Evolutionary conservation across 2,329 filamentous ascomycete species (phyloP).

Genomic region (Apiospora koreana): DNA sequence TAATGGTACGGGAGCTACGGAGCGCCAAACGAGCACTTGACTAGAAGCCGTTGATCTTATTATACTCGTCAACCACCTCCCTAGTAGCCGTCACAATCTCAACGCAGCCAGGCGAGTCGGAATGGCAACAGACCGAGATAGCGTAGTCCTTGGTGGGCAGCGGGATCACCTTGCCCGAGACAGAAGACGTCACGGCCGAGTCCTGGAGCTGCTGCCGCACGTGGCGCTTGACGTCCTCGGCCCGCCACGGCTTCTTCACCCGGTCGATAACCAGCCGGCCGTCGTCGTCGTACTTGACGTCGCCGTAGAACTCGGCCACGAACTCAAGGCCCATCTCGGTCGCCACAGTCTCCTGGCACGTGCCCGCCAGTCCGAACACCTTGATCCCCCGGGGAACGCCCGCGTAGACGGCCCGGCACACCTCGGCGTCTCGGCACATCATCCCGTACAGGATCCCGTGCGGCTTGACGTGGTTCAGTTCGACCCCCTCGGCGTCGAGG

Average conservation of each 20-base stretch:
- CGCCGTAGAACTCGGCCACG: slow-evolving; percentile 29
- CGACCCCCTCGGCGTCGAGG: slow-evolving; percentile 5
- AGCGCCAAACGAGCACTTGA: neutral
- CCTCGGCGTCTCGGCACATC: slow-evolving; percentile 27
- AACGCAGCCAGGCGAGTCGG: slow-evolving; percentile 45
- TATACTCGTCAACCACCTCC: slow-evolving; percentile 42
- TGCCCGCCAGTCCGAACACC: slow-evolving; percentile 29
- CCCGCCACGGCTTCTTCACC: slow-evolving; percentile 54
- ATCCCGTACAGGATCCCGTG: slow-evolving; percentile 30
- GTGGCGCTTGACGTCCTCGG: slow-evolving; percentile 40
- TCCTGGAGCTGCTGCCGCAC: slow-evolving; percentile 43
- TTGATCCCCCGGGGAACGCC: slow-evolving; percentile 25
- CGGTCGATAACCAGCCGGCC: slow-evolving; percentile 38
- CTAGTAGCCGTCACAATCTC: slow-evolving; percentile 43
- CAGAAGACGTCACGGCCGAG: slow-evolving; percentile 38
- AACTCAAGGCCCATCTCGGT: slow-evolving; percentile 26
- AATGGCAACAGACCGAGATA: slow-evolving; percentile 47
- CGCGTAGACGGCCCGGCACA: slow-evolving; percentile 27
- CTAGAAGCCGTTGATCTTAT: slow-evolving; percentile 23
- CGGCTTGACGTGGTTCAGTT: slow-evolving; percentile 13
- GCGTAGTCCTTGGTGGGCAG: slow-evolving; percentile 42
- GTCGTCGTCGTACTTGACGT: slow-evolving; percentile 29
- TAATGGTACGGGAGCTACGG: neutral
- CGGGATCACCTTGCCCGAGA: slow-evolving; percentile 39
- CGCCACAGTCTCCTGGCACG: slow-evolving; percentile 27